These are phyloP conservation scores for Cladosporium sp. DNA, from an alignment of 2,329 filamentous ascomycete genomes.

Conservation along the genomic window DNA sequence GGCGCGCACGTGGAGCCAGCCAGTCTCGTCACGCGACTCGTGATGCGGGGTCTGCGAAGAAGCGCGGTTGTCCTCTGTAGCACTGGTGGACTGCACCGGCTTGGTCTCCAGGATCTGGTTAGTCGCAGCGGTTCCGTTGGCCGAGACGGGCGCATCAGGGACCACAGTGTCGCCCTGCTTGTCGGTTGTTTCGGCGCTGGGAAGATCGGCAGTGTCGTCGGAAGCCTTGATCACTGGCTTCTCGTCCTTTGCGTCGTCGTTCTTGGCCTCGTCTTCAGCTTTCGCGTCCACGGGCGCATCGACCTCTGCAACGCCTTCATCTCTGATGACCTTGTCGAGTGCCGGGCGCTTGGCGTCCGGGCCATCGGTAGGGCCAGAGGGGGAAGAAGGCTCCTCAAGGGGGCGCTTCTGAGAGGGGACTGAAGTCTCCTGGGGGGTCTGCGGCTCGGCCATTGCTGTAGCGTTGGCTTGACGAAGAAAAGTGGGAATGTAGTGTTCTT, in stretches of 20 bases:
- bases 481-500: not conserved
- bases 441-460: constrained; percentile 31
- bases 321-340: constrained; percentile 85
- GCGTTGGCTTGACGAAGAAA: not conserved
- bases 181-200: constrained; percentile 47
- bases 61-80: constrained; percentile 52
- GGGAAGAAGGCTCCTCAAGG: constrained; percentile 94
- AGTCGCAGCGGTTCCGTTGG: constrained; percentile 46
- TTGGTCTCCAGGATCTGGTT: constrained; percentile 49
- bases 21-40: constrained; percentile 78
- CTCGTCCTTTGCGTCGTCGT: constrained; percentile 27
- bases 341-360: constrained; percentile 96
- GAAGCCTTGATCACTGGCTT: not conserved
- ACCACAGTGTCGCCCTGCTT: constrained; percentile 69
- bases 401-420: constrained; percentile 81
- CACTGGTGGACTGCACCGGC: constrained; percentile 47
- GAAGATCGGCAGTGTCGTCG: constrained; percentile 15
- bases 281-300: constrained; percentile 32
- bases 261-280: constrained; percentile 19
- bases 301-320: constrained; percentile 46
- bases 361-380: constrained; percentile 85
- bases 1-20: constrained; percentile 95
- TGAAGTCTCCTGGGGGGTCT: constrained; percentile 44
- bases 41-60: constrained; percentile 43
- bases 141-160: constrained; percentile 55